Evolutionary conservation across 2,329 filamentous ascomycete species (phyloP), one percentile per base, ranked within the genome.

Genomic region (Aureobasidium zeae): DNA sequence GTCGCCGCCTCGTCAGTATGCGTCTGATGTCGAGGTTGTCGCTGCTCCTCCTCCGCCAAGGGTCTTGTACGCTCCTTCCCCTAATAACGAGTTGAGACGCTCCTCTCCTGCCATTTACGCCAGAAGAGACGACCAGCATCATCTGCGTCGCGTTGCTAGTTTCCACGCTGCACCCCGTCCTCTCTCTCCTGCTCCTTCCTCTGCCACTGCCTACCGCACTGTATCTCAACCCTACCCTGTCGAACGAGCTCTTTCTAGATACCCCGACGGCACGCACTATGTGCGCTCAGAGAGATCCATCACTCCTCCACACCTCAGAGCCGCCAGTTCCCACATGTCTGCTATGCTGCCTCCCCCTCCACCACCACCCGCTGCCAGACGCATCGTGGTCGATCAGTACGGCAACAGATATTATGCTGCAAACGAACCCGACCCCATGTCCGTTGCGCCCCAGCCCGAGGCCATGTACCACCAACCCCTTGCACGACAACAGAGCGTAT

Each of bases 371-470:
- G 59, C 33, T 69, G 79, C 44, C 7, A 28, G 77, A 81, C 49
- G 81, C 12, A 53, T 94, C 50, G 72, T 94, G 24, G 71, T 93
- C 44, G 88, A 95, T 63, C 78, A 84, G 49, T 85, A 80, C 61
- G 87, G 87, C 29, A 84, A 85, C 58, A 79, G 86, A 58, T 95
- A 88, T 64, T 75, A 77, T 50, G n/a, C n/a, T n/a, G 32, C 44
- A 20, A 68, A 70, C 30, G 62, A 73, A 5, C 59, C 67, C 26
- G 44, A 58, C 51, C 53, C 41, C 19, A 73, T 74, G 37, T 78
- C 76, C 6, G 67, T 73, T 12, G 73, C 71, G 4, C 70, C 74
- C 29, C 65, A 71, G 25, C 56, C 55, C 8, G 44, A 43, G 13
- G 11, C 21, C 21, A 60, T 64, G 46, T 65, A 87, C 53, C 84